Base-by-base conservation (phyloP, 2,329 filamentous ascomycete genomes). In the Epichloe glyceriae region DNA sequence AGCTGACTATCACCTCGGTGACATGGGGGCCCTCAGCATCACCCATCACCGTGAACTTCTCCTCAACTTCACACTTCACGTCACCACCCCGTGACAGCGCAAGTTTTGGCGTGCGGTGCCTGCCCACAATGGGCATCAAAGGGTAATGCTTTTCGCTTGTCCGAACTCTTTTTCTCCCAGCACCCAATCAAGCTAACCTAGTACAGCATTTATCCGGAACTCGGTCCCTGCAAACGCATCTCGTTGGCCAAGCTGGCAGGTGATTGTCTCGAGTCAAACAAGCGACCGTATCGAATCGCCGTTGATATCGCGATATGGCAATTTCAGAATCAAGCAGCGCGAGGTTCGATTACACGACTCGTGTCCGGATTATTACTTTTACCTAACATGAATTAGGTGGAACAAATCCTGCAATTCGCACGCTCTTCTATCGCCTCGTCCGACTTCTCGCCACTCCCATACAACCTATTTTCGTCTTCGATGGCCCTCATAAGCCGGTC, bases 261-360 rank as follows among this genome's bases (percentile, higher is more conserved):
- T 44, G 80, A 89, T 46, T 84, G 87, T 58, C 79, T 94, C 56
- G 80, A 88, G 60, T 68, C 75, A 50, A 81, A 80, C 11, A 76
- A 78, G 22, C 78, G 83, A 2, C 90, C 90, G 0, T 73, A 97
- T 40, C 84, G 90, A 40, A 75, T 98, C 45, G 93, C 93, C 39
- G 86, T 98, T 56, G 93, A 98, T 64, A 86, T 95, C 58, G 88
- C 89, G 3, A 97, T 98, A 62, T 98, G 93, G 93, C 85, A 95
- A 43, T 97, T 95, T 62, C 93, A 98, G 62, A 84, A 84, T 12
- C 89, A 95, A 62, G 84, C 88, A 14, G 86, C 86, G 17, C 82
- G 82, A 70, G 88, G 80, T 78, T 61, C 34, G 59, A 12, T 30
- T 19, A 37, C 14, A 17, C 26, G 30, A 12, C 12, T 14, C 3